These are phyloP conservation scores for Prunus persica DNA, from an alignment of 306 rosid species.

Conservation along the genomic window Prunus_persica_NCBIv2 NC_034011.1:19034501-19035000, in stretches of 20 bases:
- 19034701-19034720: background rate
- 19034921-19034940: constrained; percentile 38
- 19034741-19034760: constrained; percentile 55
- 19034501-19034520: constrained; percentile 64
- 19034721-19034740: constrained; percentile 17
- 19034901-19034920: constrained; percentile 45
- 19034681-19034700: background rate
- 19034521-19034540: constrained; percentile 61
- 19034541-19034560: constrained; percentile 62
- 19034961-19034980: background rate
- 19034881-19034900: constrained; percentile 40
- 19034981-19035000: background rate
- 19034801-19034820: constrained; percentile 41
- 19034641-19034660: background rate
- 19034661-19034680: too few species aligned
- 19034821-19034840: constrained; percentile 35
- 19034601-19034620: constrained; percentile 74
- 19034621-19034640: background rate
- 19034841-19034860: constrained; percentile 39
- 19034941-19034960: background rate
- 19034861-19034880: constrained; percentile 46
- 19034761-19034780: constrained; percentile 44
- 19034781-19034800: constrained; percentile 45
- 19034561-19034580: constrained; percentile 67
- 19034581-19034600: constrained; percentile 88